Base-by-base conservation (phyloP, 2,329 filamentous ascomycete genomes). In the Xylariaceae sp. region DNA sequence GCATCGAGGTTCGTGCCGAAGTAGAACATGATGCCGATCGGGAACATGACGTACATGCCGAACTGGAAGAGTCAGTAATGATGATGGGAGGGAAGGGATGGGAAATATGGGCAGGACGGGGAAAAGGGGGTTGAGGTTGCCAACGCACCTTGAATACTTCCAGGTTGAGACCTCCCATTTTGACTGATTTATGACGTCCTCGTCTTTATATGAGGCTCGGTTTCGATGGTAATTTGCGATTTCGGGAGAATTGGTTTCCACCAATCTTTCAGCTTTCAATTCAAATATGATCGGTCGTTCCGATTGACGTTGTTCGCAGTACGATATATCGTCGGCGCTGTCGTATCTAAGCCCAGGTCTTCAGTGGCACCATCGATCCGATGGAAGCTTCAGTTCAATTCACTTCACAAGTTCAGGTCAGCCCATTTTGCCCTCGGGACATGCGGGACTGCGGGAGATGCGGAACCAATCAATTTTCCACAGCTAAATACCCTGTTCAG, bases 21-120 rank as follows among this genome's bases (percentile, higher is more conserved):
- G 80, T 99, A 99, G 82, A 95, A 97, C 94, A 99, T 99, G 81
- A 94, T 92, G 69, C 90, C 92, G 71, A 99, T 97, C 15, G 94
- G 94, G 77, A 99, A 99, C 83, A 97, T 88, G 79, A 99, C 88
- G 80, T 99, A 99, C 83, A 95, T 90, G 79, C 93, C 92, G 75
- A 99, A 99, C 93, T 97, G 64, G 58, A 44, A 44, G 13, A n/a
- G 34, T 30, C 15, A 48, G 53, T 48, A 7, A 6, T 8, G 4
- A 4, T 11, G n/a, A 13, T 51, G 30, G 7, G 1, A 17, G 23
- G 15, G 11, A 23, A 2, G 11, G 49, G 34, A 8, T 5, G 30
- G 15, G 10, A 48, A 13, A 35, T 50, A 49, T 30, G 23, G 23
- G 5, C 4, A 39, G 52, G 52, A 44, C 10, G 30, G 18, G 47